Percentiles rank a stretch among this genome's conserved stretches.
These are phyloP conservation scores for Arachis monticola DNA, from an alignment of 331 rosid species.

Conservation along the genomic window DNA sequence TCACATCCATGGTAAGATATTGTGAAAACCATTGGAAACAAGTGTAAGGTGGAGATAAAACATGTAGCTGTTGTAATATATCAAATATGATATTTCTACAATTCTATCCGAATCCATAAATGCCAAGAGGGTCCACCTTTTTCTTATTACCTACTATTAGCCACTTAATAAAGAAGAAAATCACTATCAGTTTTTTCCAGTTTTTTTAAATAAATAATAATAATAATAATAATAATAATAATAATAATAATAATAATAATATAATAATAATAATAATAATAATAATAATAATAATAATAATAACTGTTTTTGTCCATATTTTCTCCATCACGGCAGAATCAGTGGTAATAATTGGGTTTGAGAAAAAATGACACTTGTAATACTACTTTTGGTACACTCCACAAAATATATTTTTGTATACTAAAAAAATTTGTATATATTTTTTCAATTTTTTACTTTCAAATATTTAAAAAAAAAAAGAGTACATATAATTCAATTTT, in stretches of 20 bases:
- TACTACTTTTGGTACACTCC: too few species aligned
- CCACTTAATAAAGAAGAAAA: neutral
- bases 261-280: too few species aligned
- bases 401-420: too few species aligned
- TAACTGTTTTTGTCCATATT: neutral
- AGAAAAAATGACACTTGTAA: too few species aligned
- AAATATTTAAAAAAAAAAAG: too few species aligned
- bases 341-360: neutral
- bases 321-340: neutral
- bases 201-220: neutral
- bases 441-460: too few species aligned
- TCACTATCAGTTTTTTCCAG: slow-evolving; percentile 3
- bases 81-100: slow-evolving; percentile 27
- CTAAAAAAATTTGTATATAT: too few species aligned
- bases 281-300: neutral
- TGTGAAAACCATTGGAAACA: neutral
- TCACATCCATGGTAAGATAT: neutral
- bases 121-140: slow-evolving; percentile 15
- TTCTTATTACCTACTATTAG: neutral
- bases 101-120: slow-evolving; percentile 32
- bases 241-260: too few species aligned
- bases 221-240: too few species aligned
- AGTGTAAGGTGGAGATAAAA: slow-evolving; percentile 21
- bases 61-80: neutral
- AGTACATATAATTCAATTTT: neutral